These are phyloP conservation scores for Ogataea henricii DNA, from an alignment of 805 yeast species.

Conservation along the genomic window DNA sequence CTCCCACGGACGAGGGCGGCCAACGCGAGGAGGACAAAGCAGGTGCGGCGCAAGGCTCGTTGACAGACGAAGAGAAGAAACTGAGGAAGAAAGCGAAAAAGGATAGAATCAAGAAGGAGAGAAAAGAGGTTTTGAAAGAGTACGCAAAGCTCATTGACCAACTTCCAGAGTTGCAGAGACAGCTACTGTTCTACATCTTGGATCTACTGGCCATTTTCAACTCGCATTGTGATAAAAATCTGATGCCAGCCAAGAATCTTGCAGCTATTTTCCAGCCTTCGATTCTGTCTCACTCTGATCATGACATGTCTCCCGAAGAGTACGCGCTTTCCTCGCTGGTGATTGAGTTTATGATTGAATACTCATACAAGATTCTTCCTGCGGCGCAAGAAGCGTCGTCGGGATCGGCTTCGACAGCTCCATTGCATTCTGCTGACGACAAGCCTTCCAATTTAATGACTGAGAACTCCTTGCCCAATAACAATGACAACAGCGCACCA, in stretches of 20 bases:
- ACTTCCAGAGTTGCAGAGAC: constrained; percentile 78
- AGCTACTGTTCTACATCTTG: constrained; percentile 79
- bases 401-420: not conserved
- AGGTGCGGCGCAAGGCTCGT: constrained; percentile 3
- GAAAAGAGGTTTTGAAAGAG: constrained; percentile 66
- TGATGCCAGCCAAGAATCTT: constrained; percentile 90
- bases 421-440: not conserved
- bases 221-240: constrained; percentile 70
- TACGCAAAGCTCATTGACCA: constrained; percentile 68
- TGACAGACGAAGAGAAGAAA: constrained; percentile 34
- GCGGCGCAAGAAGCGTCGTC: constrained; percentile 33
- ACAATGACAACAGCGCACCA: not conserved
- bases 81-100: constrained; percentile 47
- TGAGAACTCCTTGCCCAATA: no score
- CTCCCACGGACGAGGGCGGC: no score
- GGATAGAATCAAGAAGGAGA: constrained; percentile 62
- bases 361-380: constrained; percentile 77
- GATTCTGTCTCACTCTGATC: constrained; percentile 87
- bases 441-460: not conserved
- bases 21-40: constrained; percentile 11
- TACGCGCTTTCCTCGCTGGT: constrained; percentile 84
- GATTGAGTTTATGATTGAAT: constrained; percentile 85
- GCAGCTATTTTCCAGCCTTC: constrained; percentile 98
- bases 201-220: constrained; percentile 87
- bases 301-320: constrained; percentile 90